phyloP scores from a whole-genome alignment of 345 rosid species.

The Lepidium aucheri region DNA sequence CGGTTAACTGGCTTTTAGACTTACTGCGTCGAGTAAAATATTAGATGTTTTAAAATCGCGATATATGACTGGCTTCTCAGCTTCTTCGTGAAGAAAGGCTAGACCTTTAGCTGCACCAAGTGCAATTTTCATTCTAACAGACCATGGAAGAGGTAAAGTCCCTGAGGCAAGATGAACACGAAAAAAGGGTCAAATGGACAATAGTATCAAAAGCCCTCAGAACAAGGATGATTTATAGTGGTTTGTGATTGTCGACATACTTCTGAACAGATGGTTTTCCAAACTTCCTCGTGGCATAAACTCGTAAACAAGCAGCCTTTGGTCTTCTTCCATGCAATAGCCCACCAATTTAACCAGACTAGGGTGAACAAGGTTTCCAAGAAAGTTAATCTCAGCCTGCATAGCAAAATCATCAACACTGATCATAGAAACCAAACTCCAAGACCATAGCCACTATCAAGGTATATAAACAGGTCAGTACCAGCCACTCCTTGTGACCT shows the following conservation, averaged over 20 bases:
- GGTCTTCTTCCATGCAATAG: conserved; percentile 77
- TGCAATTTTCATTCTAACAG: conserved; percentile 74
- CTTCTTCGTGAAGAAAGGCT: conserved; percentile 80
- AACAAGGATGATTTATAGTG: background rate
- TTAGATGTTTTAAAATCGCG: conserved; percentile 85
- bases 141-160: conserved; percentile 86
- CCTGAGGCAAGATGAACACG: conserved; percentile 27
- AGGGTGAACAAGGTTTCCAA: conserved; percentile 67
- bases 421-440: background rate
- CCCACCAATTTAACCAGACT: conserved; percentile 71
- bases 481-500: conserved; percentile 99
- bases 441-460: background rate
- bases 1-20: background rate
- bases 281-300: conserved; percentile 82
- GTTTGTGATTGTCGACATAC: conserved; percentile 33
- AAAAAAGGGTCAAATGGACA: background rate
- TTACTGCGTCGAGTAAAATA: conserved; percentile 67
- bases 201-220: background rate
- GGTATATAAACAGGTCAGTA: conserved; percentile 23
- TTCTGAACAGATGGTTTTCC: conserved; percentile 79
- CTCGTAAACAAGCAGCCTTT: conserved; percentile 63
- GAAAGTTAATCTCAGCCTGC: conserved; percentile 78
- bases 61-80: conserved; percentile 72
- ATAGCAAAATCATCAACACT: conserved; percentile 1
- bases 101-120: conserved; percentile 84